These are phyloP conservation scores for Pestalotiopsis sp. DNA, from an alignment of 2,329 filamentous ascomycete species.

Conservation along the genomic window DNA sequence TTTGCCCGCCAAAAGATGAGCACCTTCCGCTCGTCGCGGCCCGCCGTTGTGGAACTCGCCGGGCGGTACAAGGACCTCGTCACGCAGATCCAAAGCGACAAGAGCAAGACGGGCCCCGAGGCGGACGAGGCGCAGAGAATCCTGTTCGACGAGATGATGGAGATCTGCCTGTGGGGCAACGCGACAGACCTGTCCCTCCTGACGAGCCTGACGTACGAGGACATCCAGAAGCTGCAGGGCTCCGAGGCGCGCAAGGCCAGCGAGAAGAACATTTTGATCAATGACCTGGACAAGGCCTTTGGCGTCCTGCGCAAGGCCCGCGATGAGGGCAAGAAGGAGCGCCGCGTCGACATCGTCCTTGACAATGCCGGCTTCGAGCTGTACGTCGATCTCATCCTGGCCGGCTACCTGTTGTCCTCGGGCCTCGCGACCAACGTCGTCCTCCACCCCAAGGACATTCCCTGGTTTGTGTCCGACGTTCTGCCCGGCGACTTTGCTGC, in stretches of 20 bases:
- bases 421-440: slow-evolving; percentile 86
- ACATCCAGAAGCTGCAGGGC: slow-evolving; percentile 95
- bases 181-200: slow-evolving; percentile 92
- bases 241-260: slow-evolving; percentile 81
- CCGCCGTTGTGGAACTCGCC: slow-evolving; percentile 82
- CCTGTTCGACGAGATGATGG: slow-evolving; percentile 89
- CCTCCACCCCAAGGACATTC: slow-evolving; percentile 90
- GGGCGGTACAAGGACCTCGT: slow-evolving; percentile 77
- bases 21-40: slow-evolving; percentile 89
- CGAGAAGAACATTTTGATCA: slow-evolving; percentile 90
- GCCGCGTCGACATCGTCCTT: slow-evolving; percentile 89
- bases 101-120: slow-evolving; percentile 50
- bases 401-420: slow-evolving; percentile 83
- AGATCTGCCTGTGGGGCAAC: slow-evolving; percentile 97
- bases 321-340: slow-evolving; percentile 63
- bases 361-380: slow-evolving; percentile 98
- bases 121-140: slow-evolving; percentile 71
- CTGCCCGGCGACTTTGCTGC: slow-evolving; percentile 81
- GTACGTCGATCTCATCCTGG: slow-evolving; percentile 91
- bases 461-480: slow-evolving; percentile 98
- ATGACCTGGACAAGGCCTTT: slow-evolving; percentile 79
- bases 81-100: slow-evolving; percentile 60
- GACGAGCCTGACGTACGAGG: slow-evolving; percentile 88
- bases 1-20: slow-evolving; percentile 89
- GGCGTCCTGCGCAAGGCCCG: slow-evolving; percentile 67